A percentile compares a stretch with the other conserved stretches of the same genome.
Evolutionary conservation across 345 rosid species (phyloP).

Genomic region (Hirschfeldia incana): DNA sequence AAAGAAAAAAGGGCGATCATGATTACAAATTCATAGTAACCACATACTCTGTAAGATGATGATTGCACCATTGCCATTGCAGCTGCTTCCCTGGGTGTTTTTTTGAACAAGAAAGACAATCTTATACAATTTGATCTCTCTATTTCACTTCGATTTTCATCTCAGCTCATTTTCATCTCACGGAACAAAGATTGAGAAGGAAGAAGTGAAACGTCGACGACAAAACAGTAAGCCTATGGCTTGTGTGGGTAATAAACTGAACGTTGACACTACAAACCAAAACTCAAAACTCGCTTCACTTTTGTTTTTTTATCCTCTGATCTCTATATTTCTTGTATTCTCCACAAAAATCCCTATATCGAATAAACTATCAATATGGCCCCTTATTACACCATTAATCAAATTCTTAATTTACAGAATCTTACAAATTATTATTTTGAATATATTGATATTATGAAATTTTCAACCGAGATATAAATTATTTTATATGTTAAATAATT

Average conservation of each 20-base stretch:
- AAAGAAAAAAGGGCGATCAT: neutral
- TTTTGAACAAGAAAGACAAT: neutral
- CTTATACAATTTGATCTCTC: neutral
- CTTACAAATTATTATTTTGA: neutral
- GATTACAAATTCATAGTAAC: neutral
- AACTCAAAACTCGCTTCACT: neutral
- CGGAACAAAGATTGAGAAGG: neutral
- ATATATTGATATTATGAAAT: too few species aligned
- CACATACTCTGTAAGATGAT: neutral
- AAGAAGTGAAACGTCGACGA: neutral
- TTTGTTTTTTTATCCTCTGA: neutral
- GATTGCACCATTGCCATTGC: neutral
- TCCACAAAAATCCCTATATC: neutral
- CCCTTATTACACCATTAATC: neutral
- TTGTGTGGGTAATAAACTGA: neutral
- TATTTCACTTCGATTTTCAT: neutral
- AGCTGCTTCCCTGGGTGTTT: neutral
- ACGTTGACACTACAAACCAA: neutral
- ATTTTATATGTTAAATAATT: too few species aligned
- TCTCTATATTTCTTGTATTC: neutral
- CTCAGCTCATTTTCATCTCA: neutral
- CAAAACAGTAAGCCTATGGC: neutral
- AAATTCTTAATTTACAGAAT: neutral
- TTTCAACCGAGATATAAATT: too few species aligned
- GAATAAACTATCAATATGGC: neutral